Conservation (phyloP, 2,329 filamentous ascomycete genomes). For the Fusarium dlaminii region DNA sequence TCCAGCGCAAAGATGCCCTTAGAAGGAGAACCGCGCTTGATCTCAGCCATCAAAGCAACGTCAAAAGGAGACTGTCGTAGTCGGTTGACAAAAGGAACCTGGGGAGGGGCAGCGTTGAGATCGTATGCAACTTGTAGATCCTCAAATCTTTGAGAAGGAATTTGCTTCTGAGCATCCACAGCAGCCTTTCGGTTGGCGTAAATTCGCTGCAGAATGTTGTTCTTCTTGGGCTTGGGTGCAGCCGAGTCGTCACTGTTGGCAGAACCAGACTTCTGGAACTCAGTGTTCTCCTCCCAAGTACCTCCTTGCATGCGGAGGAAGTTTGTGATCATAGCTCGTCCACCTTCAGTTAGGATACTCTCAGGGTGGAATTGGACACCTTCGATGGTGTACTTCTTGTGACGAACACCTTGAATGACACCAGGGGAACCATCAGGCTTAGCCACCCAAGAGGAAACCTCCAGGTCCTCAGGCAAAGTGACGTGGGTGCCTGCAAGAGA, state of each 20-base stretch:
- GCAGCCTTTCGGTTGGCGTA: conserved; percentile 81
- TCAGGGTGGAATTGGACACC: conserved; percentile 98
- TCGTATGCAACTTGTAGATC: conserved; percentile 90
- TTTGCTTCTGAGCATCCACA: conserved; percentile 81
- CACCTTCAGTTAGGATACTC: conserved; percentile 92
- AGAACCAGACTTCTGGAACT: conserved; percentile 56
- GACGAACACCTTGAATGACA: conserved; percentile 95
- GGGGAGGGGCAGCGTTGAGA: conserved; percentile 83
- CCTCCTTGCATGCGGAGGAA: conserved; percentile 89
- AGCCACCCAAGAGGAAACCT: conserved; percentile 90
- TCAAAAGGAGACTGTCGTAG: conserved; percentile 84
- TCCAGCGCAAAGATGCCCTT: conserved; percentile 93
- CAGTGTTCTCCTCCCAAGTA: conserved; percentile 86
- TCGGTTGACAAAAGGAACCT: conserved; percentile 81
- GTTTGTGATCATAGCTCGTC: conserved; percentile 89
- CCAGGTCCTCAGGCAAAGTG: conserved; percentile 84
- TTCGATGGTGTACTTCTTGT: conserved; percentile 91
- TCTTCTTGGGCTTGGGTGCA: conserved; percentile 64
- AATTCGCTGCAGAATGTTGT: conserved; percentile 90
- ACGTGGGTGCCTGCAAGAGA: conserved; percentile 92
- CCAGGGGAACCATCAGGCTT: conserved; percentile 80
- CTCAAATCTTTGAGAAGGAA: conserved; percentile 83
- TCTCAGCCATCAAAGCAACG: conserved; percentile 96
- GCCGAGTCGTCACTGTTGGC: conserved; percentile 41
- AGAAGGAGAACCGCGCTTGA: conserved; percentile 95